Percentiles rank a stretch among this genome's conserved stretches.
These are phyloP conservation scores for Cercospora nicotianae DNA, from an alignment of 2,329 filamentous ascomycete species.

Conservation along the genomic window DNA sequence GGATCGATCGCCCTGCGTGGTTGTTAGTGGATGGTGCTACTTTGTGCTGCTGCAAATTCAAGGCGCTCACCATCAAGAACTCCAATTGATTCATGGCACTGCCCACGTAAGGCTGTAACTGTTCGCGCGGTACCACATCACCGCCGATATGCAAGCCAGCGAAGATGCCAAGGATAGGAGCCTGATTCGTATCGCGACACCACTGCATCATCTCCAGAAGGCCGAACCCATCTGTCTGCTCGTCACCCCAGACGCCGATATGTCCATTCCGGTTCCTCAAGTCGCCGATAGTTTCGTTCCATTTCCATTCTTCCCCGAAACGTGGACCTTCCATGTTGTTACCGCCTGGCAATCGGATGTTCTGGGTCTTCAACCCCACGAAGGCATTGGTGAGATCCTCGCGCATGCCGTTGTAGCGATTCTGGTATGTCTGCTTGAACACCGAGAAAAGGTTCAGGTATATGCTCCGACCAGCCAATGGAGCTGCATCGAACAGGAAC, in stretches of 20 bases:
- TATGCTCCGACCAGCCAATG: not conserved
- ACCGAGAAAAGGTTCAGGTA: not conserved
- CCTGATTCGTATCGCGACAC: not conserved
- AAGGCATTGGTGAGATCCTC: not conserved
- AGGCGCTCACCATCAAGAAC: not conserved
- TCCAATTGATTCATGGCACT: not conserved
- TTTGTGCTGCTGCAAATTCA: too few species aligned
- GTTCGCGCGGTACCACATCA: too few species aligned
- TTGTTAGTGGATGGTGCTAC: too few species aligned
- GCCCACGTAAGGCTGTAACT: too few species aligned
- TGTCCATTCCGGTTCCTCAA: not conserved
- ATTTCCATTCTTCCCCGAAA: not conserved
- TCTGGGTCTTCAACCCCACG: not conserved
- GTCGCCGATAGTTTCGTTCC: not conserved
- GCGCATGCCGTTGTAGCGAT: not conserved
- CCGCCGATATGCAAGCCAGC: too few species aligned
- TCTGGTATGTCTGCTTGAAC: not conserved
- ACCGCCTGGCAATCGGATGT: not conserved
- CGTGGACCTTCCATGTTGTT: not conserved
- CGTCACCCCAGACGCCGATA: not conserved
- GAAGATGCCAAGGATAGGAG: too few species aligned
- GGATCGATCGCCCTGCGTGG: too few species aligned
- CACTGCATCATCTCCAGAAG: not conserved
- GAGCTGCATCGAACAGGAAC: not conserved
- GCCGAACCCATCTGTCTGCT: not conserved